Conservation (phyloP, 2,329 filamentous ascomycete genomes). For the Ploettnerulaceae sp. region DNA sequence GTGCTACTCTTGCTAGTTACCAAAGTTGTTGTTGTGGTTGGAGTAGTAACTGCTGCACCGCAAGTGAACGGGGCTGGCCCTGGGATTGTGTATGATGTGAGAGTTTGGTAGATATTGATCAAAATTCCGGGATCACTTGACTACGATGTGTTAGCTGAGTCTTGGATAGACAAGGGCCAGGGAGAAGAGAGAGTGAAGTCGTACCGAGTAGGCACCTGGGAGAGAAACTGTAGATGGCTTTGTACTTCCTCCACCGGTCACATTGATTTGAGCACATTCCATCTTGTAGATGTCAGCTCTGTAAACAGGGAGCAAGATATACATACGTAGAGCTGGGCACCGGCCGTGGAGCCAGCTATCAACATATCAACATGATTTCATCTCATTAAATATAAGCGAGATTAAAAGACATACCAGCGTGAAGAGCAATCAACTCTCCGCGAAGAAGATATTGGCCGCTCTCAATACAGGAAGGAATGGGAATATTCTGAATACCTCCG, state of each 20-base stretch:
- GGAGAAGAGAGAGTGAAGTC: conserved; percentile 33
- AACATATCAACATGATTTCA: neutral
- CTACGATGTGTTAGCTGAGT: conserved; percentile 10
- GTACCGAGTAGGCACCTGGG: conserved; percentile 25
- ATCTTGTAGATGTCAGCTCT: conserved; percentile 31
- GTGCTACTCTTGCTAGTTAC: conserved; percentile 5
- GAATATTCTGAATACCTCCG: conserved; percentile 44
- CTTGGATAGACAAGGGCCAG: no score
- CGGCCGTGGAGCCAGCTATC: conserved; percentile 34
- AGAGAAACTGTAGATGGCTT: conserved; percentile 25
- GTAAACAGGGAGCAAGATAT: neutral
- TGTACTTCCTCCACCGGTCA: conserved; percentile 36
- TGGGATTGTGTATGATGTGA: conserved; percentile 38
- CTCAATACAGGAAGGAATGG: conserved; percentile 47
- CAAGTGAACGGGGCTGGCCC: conserved; percentile 35
- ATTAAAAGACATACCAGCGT: conserved; percentile 38
- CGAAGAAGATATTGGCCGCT: conserved; percentile 56
- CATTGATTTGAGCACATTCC: conserved; percentile 45
- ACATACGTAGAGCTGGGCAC: conserved; percentile 45
- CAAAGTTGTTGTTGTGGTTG: conserved; percentile 2
- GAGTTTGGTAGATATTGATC: conserved; percentile 41
- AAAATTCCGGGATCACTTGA: conserved; percentile 44
- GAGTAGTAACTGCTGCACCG: conserved; percentile 1
- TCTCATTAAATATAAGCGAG: no score
- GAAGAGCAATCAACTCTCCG: conserved; percentile 57